Evolutionary conservation across 2,329 filamentous ascomycete species (phyloP).

Genomic region (Fusarium dimerum): DNA sequence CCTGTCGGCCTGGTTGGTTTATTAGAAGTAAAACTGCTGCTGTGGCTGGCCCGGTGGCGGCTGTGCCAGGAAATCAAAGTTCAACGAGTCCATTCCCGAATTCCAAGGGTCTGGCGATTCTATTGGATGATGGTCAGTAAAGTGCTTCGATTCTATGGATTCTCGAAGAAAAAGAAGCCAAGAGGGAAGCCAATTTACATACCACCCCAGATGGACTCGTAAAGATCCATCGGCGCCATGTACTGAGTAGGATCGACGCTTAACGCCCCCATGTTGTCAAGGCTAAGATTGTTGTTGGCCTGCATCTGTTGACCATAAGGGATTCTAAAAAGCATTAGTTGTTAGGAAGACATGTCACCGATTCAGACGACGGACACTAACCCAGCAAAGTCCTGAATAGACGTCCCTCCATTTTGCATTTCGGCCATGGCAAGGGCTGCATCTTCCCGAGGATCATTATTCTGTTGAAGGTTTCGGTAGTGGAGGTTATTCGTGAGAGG

Average conservation of each 20-base stretch:
- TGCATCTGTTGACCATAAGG: conserved; percentile 42
- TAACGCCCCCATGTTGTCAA: conserved; percentile 50
- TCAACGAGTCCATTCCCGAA: conserved; percentile 56
- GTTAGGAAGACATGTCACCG: conserved; percentile 14
- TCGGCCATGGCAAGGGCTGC: conserved; percentile 66
- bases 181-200: conserved; percentile 30
- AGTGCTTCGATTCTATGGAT: neutral
- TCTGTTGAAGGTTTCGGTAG: conserved; percentile 29
- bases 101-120: conserved; percentile 63
- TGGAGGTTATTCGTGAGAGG: conserved; percentile 25
- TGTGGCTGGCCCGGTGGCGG: conserved; percentile 59
- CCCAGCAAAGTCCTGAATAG: conserved; percentile 48
- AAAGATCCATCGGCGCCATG: conserved; percentile 68
- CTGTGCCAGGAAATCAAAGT: conserved; percentile 62
- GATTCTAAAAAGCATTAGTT: conserved; percentile 27
- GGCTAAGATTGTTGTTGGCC: conserved; percentile 28
- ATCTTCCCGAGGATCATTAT: conserved; percentile 57
- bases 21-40: conserved; percentile 59
- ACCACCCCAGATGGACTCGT: conserved; percentile 71
- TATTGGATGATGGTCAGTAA: conserved; percentile 31
- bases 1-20: neutral
- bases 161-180: neutral
- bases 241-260: conserved; percentile 58
- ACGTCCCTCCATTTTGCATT: conserved; percentile 58
- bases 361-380: conserved; percentile 18